phyloP scores from a whole-genome alignment of 2,329 filamentous ascomycete genomes.

The Hypoxylon rubiginosum region DNA sequence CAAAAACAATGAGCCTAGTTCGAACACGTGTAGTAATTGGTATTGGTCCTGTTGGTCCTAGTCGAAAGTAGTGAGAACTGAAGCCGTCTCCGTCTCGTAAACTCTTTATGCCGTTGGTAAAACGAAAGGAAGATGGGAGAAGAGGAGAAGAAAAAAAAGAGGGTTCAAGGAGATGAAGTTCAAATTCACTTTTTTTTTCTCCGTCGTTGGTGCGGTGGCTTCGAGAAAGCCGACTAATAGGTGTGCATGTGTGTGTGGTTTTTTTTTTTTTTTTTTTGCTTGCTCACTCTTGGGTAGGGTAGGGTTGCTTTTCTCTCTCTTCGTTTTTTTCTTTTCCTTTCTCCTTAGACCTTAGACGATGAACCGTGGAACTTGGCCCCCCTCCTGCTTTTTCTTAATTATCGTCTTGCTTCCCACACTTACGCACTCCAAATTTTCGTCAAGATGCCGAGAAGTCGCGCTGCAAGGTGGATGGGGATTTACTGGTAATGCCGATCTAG shows the following conservation, averaged over 20 bases:
- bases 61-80: not conserved
- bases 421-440: constrained; percentile 30
- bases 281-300: not conserved
- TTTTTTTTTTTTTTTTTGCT: not conserved
- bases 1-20: not conserved
- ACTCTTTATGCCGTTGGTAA: not conserved
- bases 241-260: not conserved
- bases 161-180: not conserved
- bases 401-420: constrained; percentile 19
- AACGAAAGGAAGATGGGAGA: not conserved
- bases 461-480: constrained; percentile 23
- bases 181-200: no score
- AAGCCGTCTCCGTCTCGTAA: not conserved
- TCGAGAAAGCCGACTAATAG: not conserved
- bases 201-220: not conserved
- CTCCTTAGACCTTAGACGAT: constrained; percentile 2
- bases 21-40: not conserved
- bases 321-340: constrained; percentile 9
- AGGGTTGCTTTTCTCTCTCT: constrained; percentile 6
- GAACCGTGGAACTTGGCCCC: not conserved
- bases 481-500: constrained; percentile 34
- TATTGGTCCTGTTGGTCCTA: not conserved
- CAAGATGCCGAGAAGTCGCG: constrained; percentile 31
- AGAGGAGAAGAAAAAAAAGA: not conserved
- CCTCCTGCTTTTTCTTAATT: constrained; percentile 4